Evolutionary conservation across 2,329 filamentous ascomycete species (phyloP).

Genomic region (Fusarium globosum): DNA sequence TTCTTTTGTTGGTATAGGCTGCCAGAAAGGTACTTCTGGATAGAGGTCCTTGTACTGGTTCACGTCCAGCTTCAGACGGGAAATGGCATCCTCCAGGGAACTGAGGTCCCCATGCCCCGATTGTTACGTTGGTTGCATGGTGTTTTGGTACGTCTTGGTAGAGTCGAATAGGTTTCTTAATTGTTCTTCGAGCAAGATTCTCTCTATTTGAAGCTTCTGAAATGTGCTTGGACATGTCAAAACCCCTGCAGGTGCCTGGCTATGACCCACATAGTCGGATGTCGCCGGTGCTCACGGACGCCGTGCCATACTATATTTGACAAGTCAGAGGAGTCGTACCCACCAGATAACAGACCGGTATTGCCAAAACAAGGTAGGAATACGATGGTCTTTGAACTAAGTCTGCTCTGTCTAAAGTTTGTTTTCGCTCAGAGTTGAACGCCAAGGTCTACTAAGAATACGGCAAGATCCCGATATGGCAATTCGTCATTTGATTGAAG

Average conservation of each 20-base stretch:
- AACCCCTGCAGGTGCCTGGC: background rate
- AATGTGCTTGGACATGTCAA: background rate
- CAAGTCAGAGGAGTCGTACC: background rate
- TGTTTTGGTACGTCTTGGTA: too few species aligned
- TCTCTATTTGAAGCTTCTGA: background rate
- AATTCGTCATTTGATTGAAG: rapidly evolving
- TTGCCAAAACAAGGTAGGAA: background rate
- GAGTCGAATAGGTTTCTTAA: background rate
- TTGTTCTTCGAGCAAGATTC: background rate
- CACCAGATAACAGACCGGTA: background rate
- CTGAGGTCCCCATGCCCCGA: background rate
- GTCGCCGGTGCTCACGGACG: background rate
- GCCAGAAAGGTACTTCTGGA: background rate
- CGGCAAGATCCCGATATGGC: rapidly evolving
- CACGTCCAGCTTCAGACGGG: background rate
- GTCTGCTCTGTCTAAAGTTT: background rate
- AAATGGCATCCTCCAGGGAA: background rate
- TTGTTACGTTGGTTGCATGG: background rate
- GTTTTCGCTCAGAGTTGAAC: background rate
- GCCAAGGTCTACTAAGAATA: rapidly evolving
- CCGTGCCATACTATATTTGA: background rate
- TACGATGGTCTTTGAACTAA: background rate
- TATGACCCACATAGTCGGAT: background rate
- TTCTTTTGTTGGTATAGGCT: background rate
- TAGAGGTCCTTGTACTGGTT: background rate